Evolutionary conservation across 805 yeast genomes (phyloP), one percentile per base, ranked within the genome.

Genomic region (Blastobotrys peoriensis): DNA sequence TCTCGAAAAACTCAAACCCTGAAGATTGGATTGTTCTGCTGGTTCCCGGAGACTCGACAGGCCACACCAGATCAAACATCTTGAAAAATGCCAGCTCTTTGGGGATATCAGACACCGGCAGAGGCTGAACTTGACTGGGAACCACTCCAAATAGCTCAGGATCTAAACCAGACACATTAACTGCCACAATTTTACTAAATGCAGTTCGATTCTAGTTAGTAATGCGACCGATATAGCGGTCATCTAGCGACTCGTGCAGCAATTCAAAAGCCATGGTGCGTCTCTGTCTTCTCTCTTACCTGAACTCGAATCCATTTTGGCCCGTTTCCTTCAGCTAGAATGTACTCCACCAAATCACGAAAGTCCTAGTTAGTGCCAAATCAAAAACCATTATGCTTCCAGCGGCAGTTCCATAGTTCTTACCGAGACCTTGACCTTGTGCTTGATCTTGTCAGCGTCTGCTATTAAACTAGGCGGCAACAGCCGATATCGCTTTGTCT

Each of bases 101-200:
- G 19, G 50, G 30, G 10, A 15, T 36, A 10, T 20, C 25, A 8
- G 30, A 25, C 30, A 33, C 19, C 15, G 39, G 33, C 3, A 17
- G 16, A 8, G 53, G 47, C 6, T 49, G 38, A n/a, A 51, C 43
- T n/a, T 56, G 48, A 15, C 54, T 50, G 13, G 49, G 42, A 22
- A 49, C 45, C 5, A 59, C 46, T 0, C 74, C 73, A 52, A 79
- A 75, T 47, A 74, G 73, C 3, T 60, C 54, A 2, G 67, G 59
- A 10, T 70, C 65, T 9, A 88, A 59, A 0, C 95, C 95, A 0
- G 93, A 86, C 3, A 78, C 74, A 41, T 79, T 65, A 3, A 85
- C 60, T 19, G 78, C 64, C 0, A 83, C 78, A 2, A 81, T 72
- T 46, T 75, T 77, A n/a, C 69, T 59, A 2, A 85, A 65, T 3